These are phyloP conservation scores for Pyricularia sp. DNA, from an alignment of 2,329 filamentous ascomycete genomes.

Conservation along the genomic window DNA sequence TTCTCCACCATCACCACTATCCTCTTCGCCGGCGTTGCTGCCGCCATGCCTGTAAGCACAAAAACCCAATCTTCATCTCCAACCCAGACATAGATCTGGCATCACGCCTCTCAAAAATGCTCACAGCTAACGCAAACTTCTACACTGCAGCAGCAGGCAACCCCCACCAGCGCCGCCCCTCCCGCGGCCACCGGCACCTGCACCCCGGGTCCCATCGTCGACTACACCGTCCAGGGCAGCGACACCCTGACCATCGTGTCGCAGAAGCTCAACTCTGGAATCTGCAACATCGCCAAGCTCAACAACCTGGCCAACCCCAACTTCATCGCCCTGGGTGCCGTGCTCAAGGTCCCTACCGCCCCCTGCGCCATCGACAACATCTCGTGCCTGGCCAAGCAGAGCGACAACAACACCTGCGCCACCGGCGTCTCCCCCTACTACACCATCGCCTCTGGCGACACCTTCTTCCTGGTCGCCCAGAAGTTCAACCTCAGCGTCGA, in stretches of 20 bases:
- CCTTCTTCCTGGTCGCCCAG: slow-evolving; percentile 3
- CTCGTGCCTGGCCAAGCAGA: slow-evolving; percentile 2
- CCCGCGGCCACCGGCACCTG: background rate
- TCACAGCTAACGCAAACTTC: background rate
- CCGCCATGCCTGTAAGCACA: background rate
- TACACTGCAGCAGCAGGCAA: background rate
- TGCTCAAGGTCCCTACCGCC: slow-evolving; percentile 3
- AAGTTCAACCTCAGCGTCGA: background rate
- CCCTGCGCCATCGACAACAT: slow-evolving; percentile 3
- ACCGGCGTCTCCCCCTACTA: background rate
- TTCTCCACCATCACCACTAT: background rate
- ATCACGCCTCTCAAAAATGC: too few species aligned
- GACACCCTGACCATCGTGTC: slow-evolving; percentile 4
- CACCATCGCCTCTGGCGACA: slow-evolving; percentile 1
- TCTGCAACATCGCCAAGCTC: slow-evolving; percentile 5
- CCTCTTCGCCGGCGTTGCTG: background rate
- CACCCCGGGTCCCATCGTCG: background rate
- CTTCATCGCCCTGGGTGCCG: background rate
- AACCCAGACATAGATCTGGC: too few species aligned
- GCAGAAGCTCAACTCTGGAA: slow-evolving; percentile 3
- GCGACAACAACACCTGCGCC: background rate
- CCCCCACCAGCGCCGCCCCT: background rate
- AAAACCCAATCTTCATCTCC: background rate
- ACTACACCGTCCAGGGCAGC: background rate
- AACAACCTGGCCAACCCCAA: slow-evolving; percentile 1